Percentiles rank a stretch among this genome's conserved stretches.
phyloP scores from a whole-genome alignment of 2,329 filamentous ascomycete species.

The Trichocomaceae sp. region DNA sequence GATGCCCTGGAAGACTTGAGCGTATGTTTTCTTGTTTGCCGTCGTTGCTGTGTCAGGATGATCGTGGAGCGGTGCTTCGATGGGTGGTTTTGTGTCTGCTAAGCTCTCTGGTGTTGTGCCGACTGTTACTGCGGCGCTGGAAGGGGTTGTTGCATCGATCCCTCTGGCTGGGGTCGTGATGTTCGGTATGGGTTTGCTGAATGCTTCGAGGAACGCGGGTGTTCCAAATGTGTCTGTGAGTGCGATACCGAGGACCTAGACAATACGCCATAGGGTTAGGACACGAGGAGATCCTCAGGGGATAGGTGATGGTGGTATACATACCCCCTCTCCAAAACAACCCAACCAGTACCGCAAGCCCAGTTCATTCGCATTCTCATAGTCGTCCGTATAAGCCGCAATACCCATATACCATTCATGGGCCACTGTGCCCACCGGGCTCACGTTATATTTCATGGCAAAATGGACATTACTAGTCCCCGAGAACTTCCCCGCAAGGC shows the following conservation, averaged over 20 bases:
- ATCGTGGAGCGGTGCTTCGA: conserved; percentile 37
- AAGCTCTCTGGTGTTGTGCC: conserved; percentile 32
- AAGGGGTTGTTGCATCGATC: conserved; percentile 33
- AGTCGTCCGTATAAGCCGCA: conserved; percentile 82
- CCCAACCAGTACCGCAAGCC: conserved; percentile 83
- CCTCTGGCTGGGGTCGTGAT: conserved; percentile 38
- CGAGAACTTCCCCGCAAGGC: conserved; percentile 64
- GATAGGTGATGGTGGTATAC: background rate
- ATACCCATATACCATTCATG: conserved; percentile 99
- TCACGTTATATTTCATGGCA: conserved; percentile 82
- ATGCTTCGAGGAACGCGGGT: conserved; percentile 75
- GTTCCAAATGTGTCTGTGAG: conserved; percentile 97
- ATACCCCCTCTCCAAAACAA: conserved; percentile 73
- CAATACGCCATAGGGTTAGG: background rate
- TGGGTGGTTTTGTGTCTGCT: conserved; percentile 36
- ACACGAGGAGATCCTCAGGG: background rate
- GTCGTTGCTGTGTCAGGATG: conserved; percentile 30
- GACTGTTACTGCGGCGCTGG: conserved; percentile 39
- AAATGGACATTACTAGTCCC: conserved; percentile 97
- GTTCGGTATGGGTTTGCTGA: conserved; percentile 59
- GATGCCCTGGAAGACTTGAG: conserved; percentile 73
- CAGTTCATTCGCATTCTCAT: conserved; percentile 73
- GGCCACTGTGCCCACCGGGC: conserved; percentile 81
- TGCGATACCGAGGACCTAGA: conserved; percentile 69
- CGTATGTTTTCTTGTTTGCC: conserved; percentile 56